Conservation (phyloP, 768 basidiomycete species). For the Boletus coccyginus region DNA sequence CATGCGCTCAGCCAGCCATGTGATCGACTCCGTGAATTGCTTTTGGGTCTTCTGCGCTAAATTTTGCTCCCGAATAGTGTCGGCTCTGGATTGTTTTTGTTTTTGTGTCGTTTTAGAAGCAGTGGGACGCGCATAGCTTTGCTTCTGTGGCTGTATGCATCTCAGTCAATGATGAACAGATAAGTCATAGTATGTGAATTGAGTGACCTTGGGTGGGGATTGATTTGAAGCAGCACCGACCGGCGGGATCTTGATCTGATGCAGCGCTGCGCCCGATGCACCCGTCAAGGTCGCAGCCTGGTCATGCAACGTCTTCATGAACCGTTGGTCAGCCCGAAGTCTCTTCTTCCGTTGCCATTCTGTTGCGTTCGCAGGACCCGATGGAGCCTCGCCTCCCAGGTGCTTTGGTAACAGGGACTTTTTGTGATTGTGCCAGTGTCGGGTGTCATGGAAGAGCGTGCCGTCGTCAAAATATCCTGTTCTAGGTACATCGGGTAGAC, state of each 20-base stretch:
- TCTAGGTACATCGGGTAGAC: neutral
- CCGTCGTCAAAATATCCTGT: slow-evolving; percentile 38
- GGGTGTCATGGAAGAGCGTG: slow-evolving; percentile 45
- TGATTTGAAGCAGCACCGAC: slow-evolving; percentile 27
- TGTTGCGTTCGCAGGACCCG: slow-evolving; percentile 23
- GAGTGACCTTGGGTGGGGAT: slow-evolving; percentile 10
- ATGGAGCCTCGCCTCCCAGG: slow-evolving; percentile 44
- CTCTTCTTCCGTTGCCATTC: slow-evolving; percentile 36
- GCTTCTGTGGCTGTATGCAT: slow-evolving; percentile 12
- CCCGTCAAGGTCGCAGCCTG: slow-evolving; percentile 66
- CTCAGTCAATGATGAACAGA: neutral
- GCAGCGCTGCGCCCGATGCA: slow-evolving; percentile 51
- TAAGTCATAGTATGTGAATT: neutral
- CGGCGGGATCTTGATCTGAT: slow-evolving; percentile 51
- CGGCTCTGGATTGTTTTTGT: slow-evolving; percentile 32
- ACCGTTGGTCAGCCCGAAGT: slow-evolving; percentile 49
- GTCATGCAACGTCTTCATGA: slow-evolving; percentile 53
- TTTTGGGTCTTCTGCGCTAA: slow-evolving; percentile 42
- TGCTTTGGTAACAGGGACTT: slow-evolving; percentile 51
- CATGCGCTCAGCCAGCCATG: slow-evolving; percentile 57
- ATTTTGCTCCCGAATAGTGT: slow-evolving; percentile 45
- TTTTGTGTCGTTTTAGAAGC: slow-evolving; percentile 29
- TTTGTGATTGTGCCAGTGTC: slow-evolving; percentile 58
- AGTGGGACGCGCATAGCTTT: slow-evolving; percentile 6
- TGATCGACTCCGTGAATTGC: slow-evolving; percentile 36